phyloP scores from a whole-genome alignment of 805 yeast genomes.

The Starmerella khaoyaiensis region DNA sequence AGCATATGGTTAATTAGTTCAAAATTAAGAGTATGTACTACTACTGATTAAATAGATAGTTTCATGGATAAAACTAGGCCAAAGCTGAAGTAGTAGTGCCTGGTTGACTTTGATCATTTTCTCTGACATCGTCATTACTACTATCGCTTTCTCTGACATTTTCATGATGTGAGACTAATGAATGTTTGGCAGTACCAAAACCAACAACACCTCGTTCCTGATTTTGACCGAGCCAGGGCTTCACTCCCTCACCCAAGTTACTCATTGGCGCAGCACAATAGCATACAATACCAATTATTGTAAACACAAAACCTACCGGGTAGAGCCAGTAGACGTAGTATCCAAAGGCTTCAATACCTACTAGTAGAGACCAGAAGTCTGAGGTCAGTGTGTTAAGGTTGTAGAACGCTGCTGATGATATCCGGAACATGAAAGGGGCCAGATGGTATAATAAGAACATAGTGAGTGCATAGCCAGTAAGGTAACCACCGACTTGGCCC shows the following conservation, averaged over 20 bases:
- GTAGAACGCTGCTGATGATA: constrained; percentile 37
- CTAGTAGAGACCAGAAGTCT: constrained; percentile 35
- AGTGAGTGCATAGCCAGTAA: constrained; percentile 33
- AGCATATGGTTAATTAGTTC: too few relatives aligned
- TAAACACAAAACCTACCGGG: constrained; percentile 36
- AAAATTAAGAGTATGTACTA: too few relatives aligned
- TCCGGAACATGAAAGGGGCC: constrained; percentile 34
- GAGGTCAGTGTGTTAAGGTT: constrained; percentile 34
- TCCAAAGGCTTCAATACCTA: constrained; percentile 35
- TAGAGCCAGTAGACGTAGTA: constrained; percentile 36
- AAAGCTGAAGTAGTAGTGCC: too few relatives aligned
- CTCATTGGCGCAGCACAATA: constrained; percentile 31
- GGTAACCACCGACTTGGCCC: constrained; percentile 32
- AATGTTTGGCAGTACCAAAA: constrained; percentile 25
- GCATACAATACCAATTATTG: constrained; percentile 32
- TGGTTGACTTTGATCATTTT: too few relatives aligned
- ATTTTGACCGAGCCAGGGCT: constrained; percentile 33
- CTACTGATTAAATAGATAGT: too few relatives aligned
- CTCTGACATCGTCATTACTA: too few relatives aligned
- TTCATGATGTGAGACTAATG: background rate
- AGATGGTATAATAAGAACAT: constrained; percentile 32
- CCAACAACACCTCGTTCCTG: constrained; percentile 28
- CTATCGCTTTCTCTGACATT: too few relatives aligned
- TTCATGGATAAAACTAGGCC: too few relatives aligned
- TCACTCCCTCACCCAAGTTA: constrained; percentile 30